Evolutionary conservation across 371 early-diverging fungal species (phyloP).

Genomic region (Syncephalastrum monosporum): DNA sequence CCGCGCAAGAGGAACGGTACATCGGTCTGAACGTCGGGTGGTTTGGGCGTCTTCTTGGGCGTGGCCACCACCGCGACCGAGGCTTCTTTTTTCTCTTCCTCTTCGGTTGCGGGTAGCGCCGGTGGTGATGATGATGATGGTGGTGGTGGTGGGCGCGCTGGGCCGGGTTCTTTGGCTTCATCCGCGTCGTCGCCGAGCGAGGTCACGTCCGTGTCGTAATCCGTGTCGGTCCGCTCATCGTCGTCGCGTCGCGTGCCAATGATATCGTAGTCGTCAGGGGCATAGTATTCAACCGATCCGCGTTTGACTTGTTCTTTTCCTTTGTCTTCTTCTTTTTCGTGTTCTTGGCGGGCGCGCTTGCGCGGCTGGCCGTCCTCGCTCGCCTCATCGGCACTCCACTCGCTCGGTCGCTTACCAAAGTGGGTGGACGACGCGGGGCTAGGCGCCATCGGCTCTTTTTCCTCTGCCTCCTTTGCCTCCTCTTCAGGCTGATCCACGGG

Average conservation of each 20-base stretch:
- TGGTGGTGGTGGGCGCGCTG: constrained; percentile 1
- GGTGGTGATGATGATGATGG: no score
- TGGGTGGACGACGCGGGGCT: no score
- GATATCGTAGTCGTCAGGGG: background rate
- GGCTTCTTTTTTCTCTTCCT: background rate
- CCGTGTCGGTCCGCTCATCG: constrained; percentile 48
- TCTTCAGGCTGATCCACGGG: background rate
- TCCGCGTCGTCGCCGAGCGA: constrained; percentile 30
- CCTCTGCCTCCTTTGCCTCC: background rate
- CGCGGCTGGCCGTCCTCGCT: constrained; percentile 6
- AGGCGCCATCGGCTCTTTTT: no score
- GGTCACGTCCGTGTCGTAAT: constrained; percentile 32
- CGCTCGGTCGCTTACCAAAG: no score
- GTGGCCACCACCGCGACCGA: background rate
- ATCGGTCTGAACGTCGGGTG: constrained; percentile 49
- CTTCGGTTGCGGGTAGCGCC: constrained; percentile 2
- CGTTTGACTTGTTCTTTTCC: constrained; percentile 5
- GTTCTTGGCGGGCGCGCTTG: constrained; percentile 4
- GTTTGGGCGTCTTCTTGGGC: constrained; percentile 26
- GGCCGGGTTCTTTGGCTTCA: constrained; percentile 3
- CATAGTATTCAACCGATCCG: background rate
- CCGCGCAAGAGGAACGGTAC: constrained; percentile 66
- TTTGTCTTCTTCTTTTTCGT: background rate
- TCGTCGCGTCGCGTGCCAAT: constrained; percentile 23
- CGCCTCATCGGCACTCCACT: constrained; percentile 3